Conservation (phyloP, 768 basidiomycete species). For the Tephrocybe sp. region DNA sequence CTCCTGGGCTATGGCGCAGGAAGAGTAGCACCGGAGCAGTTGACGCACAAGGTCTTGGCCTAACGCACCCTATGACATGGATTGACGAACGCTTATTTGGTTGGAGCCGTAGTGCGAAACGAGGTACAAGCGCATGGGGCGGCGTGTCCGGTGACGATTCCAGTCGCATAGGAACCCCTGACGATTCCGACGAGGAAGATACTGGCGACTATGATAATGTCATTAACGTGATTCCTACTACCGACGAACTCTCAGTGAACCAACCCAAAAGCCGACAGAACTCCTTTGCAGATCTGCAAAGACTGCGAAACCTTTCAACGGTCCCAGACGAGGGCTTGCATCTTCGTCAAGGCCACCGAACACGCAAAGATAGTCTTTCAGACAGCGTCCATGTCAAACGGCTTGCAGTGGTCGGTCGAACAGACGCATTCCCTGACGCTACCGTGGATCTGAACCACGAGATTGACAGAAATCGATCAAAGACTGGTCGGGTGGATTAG, state of each 20-base stretch:
- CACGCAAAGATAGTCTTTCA: conserved; percentile 60
- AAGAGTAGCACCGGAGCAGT: conserved; percentile 80
- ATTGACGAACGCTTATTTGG: conserved; percentile 93
- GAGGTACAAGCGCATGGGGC: conserved; percentile 88
- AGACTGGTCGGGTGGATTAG: conserved; percentile 17
- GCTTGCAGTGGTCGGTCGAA: conserved; percentile 55
- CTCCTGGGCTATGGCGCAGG: conserved; percentile 73
- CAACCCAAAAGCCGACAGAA: conserved; percentile 57
- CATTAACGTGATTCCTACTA: conserved; percentile 56
- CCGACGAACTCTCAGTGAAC: conserved; percentile 39
- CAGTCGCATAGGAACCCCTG: conserved; percentile 67
- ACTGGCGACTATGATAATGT: conserved; percentile 92
- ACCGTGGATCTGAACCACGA: conserved; percentile 71
- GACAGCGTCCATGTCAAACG: conserved; percentile 62
- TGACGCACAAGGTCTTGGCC: conserved; percentile 80
- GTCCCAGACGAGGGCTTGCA: conserved; percentile 37
- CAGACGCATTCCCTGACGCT: conserved; percentile 58
- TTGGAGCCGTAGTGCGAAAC: conserved; percentile 75
- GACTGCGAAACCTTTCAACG: conserved; percentile 41
- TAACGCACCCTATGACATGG: conserved; percentile 94
- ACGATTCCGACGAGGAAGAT: conserved; percentile 83
- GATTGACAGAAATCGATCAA: conserved; percentile 35
- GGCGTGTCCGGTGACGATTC: conserved; percentile 52
- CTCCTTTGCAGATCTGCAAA: conserved; percentile 82
- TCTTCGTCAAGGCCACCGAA: conserved; percentile 43